Percentiles rank a stretch among this genome's conserved stretches.
Conservation (phyloP, 2,329 filamentous ascomycete species). For the Juglanconis oblonga region DNA sequence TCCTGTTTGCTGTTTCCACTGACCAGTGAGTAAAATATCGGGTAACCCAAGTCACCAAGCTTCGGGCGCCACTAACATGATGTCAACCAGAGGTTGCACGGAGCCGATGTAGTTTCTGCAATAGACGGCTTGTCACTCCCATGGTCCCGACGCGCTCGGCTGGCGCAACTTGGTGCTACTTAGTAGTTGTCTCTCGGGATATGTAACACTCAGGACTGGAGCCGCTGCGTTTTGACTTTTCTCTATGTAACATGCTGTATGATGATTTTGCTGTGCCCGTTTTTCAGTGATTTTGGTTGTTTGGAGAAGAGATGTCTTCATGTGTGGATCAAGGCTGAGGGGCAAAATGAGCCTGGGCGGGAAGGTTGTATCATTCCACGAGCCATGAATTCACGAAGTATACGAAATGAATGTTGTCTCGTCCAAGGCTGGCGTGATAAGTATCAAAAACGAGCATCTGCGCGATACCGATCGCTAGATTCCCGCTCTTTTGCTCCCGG, state of each 20-base stretch:
- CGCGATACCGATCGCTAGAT: too few species aligned
- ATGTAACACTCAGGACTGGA: neutral
- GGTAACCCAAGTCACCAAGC: too few species aligned
- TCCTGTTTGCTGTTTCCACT: neutral
- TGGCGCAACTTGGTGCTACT: neutral
- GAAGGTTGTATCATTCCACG: neutral
- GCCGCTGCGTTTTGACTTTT: neutral
- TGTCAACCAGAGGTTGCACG: neutral
- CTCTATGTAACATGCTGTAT: neutral
- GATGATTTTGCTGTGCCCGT: neutral
- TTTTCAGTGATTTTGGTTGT: too few species aligned
- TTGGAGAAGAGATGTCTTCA: too few species aligned
- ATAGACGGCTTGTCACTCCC: neutral
- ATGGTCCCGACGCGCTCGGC: too few species aligned
- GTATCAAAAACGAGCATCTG: too few species aligned
- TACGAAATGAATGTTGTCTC: neutral
- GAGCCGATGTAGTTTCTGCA: neutral
- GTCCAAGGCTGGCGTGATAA: too few species aligned
- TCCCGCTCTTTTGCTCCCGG: too few species aligned
- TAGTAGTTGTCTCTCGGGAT: too few species aligned
- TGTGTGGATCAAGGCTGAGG: neutral
- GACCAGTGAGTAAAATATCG: neutral
- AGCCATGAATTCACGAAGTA: neutral
- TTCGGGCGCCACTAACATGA: neutral
- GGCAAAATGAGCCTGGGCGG: neutral